Base-by-base conservation (phyloP, 1,284 basidiomycete species). In the Papiliotrema nemorosa region DNA sequence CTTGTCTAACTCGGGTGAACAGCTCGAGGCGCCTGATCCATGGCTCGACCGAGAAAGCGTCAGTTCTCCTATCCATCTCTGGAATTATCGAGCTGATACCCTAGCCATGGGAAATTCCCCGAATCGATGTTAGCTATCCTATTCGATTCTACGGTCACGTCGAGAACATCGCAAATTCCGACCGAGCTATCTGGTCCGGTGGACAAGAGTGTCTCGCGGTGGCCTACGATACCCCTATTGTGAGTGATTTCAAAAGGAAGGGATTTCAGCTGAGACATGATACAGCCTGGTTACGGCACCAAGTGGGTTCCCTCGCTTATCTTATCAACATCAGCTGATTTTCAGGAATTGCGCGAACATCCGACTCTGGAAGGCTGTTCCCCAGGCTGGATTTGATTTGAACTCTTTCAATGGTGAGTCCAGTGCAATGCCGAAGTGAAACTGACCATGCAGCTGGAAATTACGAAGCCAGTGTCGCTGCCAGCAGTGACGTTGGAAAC, bases 21-120 rank as follows among this genome's bases (percentile, higher is more conserved):
- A 91, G 70, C 83, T 92, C 5, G 89, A 92, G 78, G 90, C 88
- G 24, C 90, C 90, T 9, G 91, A 94, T 73, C 90, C 90, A 55
- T 94, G 90, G 90, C 79, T 94, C 35, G 85, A 89, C 53, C 79
- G 87, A 63, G 84, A 87, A 64, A 91, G 90, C 72, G 39, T 89
- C 29, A 50, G 66, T 57, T 12, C 7, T 3, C 42, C 33, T 20
- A 5, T 16, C 43, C n/a, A 2, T 4, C 24, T 3, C 22, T 49
- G 21, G 42, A 33, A 16, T 22, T 20, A 16, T 3, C 20, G 14
- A 33, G 43, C 50, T 56, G 36, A 47, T 38, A 41, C 13, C 52
- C 22, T 57, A 75, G 64, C 76, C 76, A 24, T 79, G 89, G 90
- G 90, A 93, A 77, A 82, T 94, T 38, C 82, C 85, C 14, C 85